Base-by-base conservation (phyloP, 768 basidiomycete genomes). In the Mycena belliarum region DNA sequence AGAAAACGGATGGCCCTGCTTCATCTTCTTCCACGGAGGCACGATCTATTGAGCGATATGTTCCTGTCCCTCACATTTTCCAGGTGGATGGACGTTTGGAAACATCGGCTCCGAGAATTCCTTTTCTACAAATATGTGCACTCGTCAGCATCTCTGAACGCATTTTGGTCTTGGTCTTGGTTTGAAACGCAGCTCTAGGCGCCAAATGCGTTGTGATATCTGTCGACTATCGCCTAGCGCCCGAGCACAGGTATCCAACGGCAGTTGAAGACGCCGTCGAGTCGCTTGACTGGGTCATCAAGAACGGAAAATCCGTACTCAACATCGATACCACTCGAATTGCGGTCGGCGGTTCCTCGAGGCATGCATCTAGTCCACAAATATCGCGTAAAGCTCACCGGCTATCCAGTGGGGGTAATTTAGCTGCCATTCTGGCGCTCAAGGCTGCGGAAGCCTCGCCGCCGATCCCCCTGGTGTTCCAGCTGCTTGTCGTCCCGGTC, bases 51-150 rank as follows among this genome's bases (percentile, higher is more conserved):
- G 1, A 8, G 7, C 26, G 12, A 24, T 18, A 7, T 14, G 33
- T 41, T 23, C 40, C 20, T 20, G 9, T 14, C 25, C n/a, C n/a
- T n/a, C n/a, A n/a, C 29, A 35, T 9, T 18, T 18, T 18, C 20
- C 63, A 87, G 89, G 89, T 40, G 89, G 89, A 32, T 90, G 89
- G 89, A 89, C 88, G 0, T 74, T 91, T 2, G 89, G 89, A 0
- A 84, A 76, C 52, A 86, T 88, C 62, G 66, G 67, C 23, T 80
- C 81, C 24, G 85, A 86, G 57, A 80, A 79, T n/a, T 73, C 82
- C 6, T 87, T 91, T 63, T 75, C 79, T 35, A 84, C 83, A 1
- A 82, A 81, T 49, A 80, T 86, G 77, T 82, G 80, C 71, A 77
- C 79, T 49, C 72, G 86, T 86, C 63, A 55, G 75, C 68, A 20